Conservation (phyloP, 208 protist genomes). For the Vickermania ingenoplastis region DNA sequence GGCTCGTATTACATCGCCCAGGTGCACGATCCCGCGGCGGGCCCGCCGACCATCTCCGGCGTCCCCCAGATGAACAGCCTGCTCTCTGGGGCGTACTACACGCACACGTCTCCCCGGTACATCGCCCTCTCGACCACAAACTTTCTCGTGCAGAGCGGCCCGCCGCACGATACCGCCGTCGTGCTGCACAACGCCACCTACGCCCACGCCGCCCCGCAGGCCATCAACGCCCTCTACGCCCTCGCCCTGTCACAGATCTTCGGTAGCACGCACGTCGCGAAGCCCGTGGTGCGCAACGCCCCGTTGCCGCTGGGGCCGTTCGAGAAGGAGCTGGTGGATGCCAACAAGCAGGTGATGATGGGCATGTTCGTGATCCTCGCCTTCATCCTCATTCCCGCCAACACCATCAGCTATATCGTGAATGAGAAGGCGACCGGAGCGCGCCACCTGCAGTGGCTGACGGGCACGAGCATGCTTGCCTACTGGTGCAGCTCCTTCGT, state of each 20-base stretch:
- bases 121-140: constrained; percentile 33
- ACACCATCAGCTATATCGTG: constrained; percentile 72
- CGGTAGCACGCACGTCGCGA: constrained; percentile 11
- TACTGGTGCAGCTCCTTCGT: constrained; percentile 77
- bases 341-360: constrained; percentile 48
- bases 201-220: constrained; percentile 43
- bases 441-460: constrained; percentile 77
- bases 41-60: no score
- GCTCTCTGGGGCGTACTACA: constrained; percentile 18
- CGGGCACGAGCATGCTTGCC: constrained; percentile 45
- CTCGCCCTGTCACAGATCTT: constrained; percentile 41
- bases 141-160: constrained; percentile 11
- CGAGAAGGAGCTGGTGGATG: constrained; percentile 37
- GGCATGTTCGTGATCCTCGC: constrained; percentile 74
- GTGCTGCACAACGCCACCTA: constrained; percentile 56
- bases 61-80: constrained; percentile 25
- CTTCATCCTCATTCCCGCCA: constrained; percentile 75
- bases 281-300: constrained; percentile 33
- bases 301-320: constrained; percentile 55
- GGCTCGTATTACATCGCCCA: background rate
- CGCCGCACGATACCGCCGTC: constrained; percentile 14
- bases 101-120: constrained; percentile 26
- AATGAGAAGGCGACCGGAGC: constrained; percentile 62
- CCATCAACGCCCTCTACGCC: constrained; percentile 43
- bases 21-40: constrained; percentile 9